phyloP scores from a whole-genome alignment of 1,284 basidiomycete species.

The Cutaneotrichosporon arboriforme region DNA sequence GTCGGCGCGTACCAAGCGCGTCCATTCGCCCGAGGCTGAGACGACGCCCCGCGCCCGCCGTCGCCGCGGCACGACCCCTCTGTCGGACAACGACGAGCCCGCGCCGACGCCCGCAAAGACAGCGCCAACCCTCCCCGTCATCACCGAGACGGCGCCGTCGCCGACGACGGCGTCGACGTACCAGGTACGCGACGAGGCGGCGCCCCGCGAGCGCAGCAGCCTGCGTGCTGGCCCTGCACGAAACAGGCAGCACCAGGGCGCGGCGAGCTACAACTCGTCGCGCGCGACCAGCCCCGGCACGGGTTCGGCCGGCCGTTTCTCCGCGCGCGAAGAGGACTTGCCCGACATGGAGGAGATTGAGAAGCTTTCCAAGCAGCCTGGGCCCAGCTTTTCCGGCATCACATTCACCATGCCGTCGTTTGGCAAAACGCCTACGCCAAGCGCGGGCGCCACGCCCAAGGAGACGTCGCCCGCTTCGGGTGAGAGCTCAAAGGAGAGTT shows the following conservation, averaged over 20 bases:
- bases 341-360: slow-evolving; percentile 44
- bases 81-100: slow-evolving; percentile 19
- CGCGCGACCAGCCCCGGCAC: slow-evolving; percentile 31
- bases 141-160: slow-evolving; percentile 41
- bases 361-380: slow-evolving; percentile 30
- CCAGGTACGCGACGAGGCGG: slow-evolving; percentile 29
- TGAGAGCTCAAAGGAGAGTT: neutral
- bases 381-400: slow-evolving; percentile 34
- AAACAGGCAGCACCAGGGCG: slow-evolving; percentile 37
- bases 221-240: slow-evolving; percentile 36
- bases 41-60: slow-evolving; percentile 1
- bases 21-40: neutral
- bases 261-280: slow-evolving; percentile 31
- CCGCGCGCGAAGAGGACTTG: slow-evolving; percentile 45
- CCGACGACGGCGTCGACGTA: slow-evolving; percentile 24
- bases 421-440: slow-evolving; percentile 1
- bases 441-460: neutral
- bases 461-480: slow-evolving; percentile 2
- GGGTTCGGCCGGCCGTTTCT: slow-evolving; percentile 34
- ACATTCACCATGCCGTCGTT: slow-evolving; percentile 29
- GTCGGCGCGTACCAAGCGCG: neutral
- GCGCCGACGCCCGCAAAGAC: slow-evolving; percentile 22
- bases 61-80: slow-evolving; percentile 8
- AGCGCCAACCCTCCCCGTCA: slow-evolving; percentile 25
- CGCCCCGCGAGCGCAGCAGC: slow-evolving; percentile 32